phyloP scores from a whole-genome alignment of 106 monocot species.

The Dendrobium chrysotoxum region DNA sequence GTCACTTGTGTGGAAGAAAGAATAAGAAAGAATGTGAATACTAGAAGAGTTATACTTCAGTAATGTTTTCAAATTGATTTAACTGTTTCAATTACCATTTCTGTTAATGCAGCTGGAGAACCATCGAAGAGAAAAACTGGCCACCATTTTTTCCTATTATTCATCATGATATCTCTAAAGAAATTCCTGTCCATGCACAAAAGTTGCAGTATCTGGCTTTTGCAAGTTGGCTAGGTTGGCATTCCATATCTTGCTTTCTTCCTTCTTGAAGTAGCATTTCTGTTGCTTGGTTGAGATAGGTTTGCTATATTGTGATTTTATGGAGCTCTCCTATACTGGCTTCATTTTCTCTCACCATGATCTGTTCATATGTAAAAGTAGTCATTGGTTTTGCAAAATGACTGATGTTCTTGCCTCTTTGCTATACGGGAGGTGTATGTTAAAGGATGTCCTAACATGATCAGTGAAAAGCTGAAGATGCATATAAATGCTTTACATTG shows the following conservation, averaged over 20 bases:
- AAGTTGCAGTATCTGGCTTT: slow-evolving; percentile 74
- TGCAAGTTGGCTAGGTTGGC: slow-evolving; percentile 61
- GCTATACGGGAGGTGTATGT: neutral
- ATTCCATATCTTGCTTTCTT: neutral
- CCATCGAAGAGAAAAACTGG: slow-evolving; percentile 70
- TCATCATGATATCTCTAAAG: slow-evolving; percentile 78
- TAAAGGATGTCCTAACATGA: neutral
- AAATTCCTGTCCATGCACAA: slow-evolving; percentile 68
- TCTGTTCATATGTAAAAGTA: neutral
- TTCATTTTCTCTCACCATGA: neutral
- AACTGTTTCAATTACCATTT: neutral
- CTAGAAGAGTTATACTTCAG: neutral
- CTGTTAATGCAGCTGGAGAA: slow-evolving; percentile 38
- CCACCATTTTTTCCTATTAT: slow-evolving; percentile 68
- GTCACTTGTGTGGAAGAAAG: neutral
- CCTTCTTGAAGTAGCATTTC: neutral
- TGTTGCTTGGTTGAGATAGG: neutral
- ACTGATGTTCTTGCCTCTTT: neutral
- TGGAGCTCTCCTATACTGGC: neutral
- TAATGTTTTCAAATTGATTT: neutral
- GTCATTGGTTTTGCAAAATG: neutral
- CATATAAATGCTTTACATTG: neutral
- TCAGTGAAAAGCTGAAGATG: neutral
- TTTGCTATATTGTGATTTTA: neutral
- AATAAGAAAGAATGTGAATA: neutral